A percentile compares a stretch with the other conserved stretches of the same genome.
Conservation (phyloP, 306 rosid species). For the barrel medic (Medicago truncatula) region MtrunA17r5.0-ANR NC_053042.1:14263501-14264000, state of each 20-base stretch:
- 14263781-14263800: constrained; percentile 46
- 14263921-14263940: constrained; percentile 74
- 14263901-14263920: constrained; percentile 70
- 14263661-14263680: background rate
- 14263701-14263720: background rate
- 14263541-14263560: no score
- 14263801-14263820: constrained; percentile 34
- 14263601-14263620: no score
- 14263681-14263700: background rate
- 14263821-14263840: constrained; percentile 39
- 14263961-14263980: constrained; percentile 75
- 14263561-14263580: no score
- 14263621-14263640: no score
- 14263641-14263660: background rate
- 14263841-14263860: constrained; percentile 60
- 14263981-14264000: constrained; percentile 90
- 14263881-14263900: constrained; percentile 10
- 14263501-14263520: no score
- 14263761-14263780: constrained; percentile 80
- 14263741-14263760: constrained; percentile 66
- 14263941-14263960: constrained; percentile 90
- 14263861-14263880: constrained; percentile 54
- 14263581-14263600: no score
- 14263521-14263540: no score
- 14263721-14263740: constrained; percentile 61